A percentile compares a stretch with the other conserved stretches of the same genome.
Conservation (phyloP, 2,329 filamentous ascomycete species). For the Cercospora citrullina region DNA sequence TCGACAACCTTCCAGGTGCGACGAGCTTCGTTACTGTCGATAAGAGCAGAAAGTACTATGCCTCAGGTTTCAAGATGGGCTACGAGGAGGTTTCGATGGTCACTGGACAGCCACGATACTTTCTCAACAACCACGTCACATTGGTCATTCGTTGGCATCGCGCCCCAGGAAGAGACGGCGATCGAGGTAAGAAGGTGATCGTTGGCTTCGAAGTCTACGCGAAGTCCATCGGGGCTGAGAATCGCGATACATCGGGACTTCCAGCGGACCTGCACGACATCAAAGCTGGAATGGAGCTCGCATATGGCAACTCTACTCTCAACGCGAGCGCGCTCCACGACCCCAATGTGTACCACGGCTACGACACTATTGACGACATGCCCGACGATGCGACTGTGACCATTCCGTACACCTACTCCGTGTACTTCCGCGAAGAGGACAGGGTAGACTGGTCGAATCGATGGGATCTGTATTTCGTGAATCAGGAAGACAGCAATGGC, state of each 20-base stretch:
- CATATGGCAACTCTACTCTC: constrained; percentile 64
- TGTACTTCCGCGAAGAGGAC: constrained; percentile 83
- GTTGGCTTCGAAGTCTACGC: constrained; percentile 89
- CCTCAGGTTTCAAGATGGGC: constrained; percentile 84
- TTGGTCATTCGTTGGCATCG: constrained; percentile 77
- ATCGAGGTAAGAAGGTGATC: constrained; percentile 73
- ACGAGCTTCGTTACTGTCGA: constrained; percentile 87
- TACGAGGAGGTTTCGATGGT: constrained; percentile 66
- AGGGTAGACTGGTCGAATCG: constrained; percentile 78
- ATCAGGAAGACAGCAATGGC: constrained; percentile 76
- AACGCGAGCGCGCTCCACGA: constrained; percentile 50
- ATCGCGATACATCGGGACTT: constrained; percentile 65
- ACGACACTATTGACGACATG: constrained; percentile 52
- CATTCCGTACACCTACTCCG: constrained; percentile 84
- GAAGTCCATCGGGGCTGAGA: constrained; percentile 70
- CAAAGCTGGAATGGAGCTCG: constrained; percentile 67
- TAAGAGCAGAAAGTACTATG: constrained; percentile 82
- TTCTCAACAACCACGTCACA: constrained; percentile 85
- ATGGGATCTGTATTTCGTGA: constrained; percentile 89
- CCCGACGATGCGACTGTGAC: constrained; percentile 66
- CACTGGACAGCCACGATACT: constrained; percentile 65
- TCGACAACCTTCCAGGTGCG: constrained; percentile 85
- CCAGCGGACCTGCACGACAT: constrained; percentile 65
- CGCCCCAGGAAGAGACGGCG: constrained; percentile 67
- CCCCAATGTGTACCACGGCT: constrained; percentile 57